These are phyloP conservation scores for Fraxinus xanthoxyloides DNA, from an alignment of 305 asterid genomes.

Conservation along the genomic window DNA sequence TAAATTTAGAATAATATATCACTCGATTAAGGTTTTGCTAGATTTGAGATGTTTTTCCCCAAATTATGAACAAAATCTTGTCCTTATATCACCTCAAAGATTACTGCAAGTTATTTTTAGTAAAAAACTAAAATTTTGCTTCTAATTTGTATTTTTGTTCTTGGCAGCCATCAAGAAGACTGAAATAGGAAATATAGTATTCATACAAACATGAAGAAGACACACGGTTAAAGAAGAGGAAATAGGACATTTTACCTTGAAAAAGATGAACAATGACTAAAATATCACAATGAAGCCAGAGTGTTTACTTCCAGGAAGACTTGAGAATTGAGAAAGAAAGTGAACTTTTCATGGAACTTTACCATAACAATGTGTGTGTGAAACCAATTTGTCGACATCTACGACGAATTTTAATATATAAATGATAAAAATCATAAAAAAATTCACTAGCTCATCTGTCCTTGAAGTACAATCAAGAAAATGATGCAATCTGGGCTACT, in stretches of 20 bases:
- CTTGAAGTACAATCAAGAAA: too few species aligned
- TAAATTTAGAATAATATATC: too few species aligned
- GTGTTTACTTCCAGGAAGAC: too few species aligned
- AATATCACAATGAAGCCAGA: too few species aligned
- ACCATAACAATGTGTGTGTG: constrained; percentile 19
- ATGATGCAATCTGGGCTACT: constrained; percentile 44
- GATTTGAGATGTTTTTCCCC: too few species aligned
- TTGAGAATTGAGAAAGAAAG: constrained; percentile 37
- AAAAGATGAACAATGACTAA: too few species aligned
- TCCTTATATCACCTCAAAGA: background rate
- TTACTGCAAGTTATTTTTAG: background rate
- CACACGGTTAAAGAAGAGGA: constrained; percentile 15
- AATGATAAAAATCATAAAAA: background rate
- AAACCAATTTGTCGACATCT: constrained; percentile 34
- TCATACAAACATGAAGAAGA: too few species aligned
- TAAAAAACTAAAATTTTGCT: background rate
- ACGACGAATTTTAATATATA: constrained; percentile 1
- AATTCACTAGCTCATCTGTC: constrained; percentile 21
- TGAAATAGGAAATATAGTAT: background rate
- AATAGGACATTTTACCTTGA: background rate
- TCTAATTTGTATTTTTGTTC: background rate
- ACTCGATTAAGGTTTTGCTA: too few species aligned
- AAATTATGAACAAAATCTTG: too few species aligned
- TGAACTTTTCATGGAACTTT: constrained; percentile 38
- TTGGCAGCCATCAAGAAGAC: background rate